Evolutionary conservation across 148 eudicot species (phyloP).

Genomic region (Diospyros kaki): DNA sequence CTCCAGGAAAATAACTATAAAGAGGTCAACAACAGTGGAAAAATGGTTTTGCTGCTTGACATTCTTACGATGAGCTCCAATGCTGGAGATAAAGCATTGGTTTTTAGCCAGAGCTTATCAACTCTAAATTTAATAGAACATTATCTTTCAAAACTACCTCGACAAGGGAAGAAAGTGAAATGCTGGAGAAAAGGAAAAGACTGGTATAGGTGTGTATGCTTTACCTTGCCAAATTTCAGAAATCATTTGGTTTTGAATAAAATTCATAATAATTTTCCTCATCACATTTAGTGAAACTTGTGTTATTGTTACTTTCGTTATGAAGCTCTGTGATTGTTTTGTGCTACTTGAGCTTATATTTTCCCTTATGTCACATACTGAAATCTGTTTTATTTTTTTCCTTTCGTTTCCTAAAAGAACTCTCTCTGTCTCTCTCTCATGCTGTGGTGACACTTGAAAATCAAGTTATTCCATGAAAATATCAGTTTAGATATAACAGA

Average conservation of each 20-base stretch:
- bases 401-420: too few species aligned
- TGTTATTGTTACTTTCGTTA: neutral
- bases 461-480: too few species aligned
- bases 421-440: too few species aligned
- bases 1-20: constrained; percentile 45
- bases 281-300: neutral
- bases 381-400: neutral
- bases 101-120: constrained; percentile 87
- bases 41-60: constrained; percentile 95
- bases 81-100: constrained; percentile 80
- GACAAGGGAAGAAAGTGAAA: constrained; percentile 58
- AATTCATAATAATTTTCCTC: neutral
- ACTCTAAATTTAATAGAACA: constrained; percentile 79
- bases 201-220: constrained; percentile 84
- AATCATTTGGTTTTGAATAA: neutral
- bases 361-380: neutral
- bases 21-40: constrained; percentile 77
- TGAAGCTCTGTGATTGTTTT: neutral
- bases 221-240: neutral
- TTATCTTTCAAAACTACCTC: constrained; percentile 60
- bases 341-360: neutral
- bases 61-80: constrained; percentile 66
- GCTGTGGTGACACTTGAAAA: too few species aligned
- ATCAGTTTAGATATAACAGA: neutral
- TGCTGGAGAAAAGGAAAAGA: constrained; percentile 82